phyloP scores from a whole-genome alignment of 495 filamentous ascomycete genomes.

The Astrothelium subdiscretum region DNA sequence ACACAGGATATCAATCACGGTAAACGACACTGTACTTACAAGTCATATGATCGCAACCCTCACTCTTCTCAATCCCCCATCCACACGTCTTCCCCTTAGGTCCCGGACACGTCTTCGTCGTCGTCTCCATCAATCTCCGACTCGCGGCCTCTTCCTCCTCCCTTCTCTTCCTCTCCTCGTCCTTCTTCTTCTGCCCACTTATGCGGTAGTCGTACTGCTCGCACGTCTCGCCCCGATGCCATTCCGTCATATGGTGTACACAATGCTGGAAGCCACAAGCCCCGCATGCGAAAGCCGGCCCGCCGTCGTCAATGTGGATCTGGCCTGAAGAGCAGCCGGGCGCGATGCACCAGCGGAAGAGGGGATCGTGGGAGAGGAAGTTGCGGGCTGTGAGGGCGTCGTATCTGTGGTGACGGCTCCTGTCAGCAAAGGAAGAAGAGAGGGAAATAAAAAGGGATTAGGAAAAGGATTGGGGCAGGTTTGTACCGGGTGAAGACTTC shows the following conservation, averaged over 20 bases:
- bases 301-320: slow-evolving; percentile 18
- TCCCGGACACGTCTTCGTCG: slow-evolving; percentile 22
- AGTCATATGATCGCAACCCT: slow-evolving; percentile 24
- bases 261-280: slow-evolving; percentile 31
- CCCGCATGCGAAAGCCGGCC: slow-evolving; percentile 15
- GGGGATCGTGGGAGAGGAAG: slow-evolving; percentile 22
- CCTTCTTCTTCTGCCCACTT: slow-evolving; percentile 13
- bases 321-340: slow-evolving; percentile 29
- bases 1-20: neutral
- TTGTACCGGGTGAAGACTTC: slow-evolving; percentile 8
- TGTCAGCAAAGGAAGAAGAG: neutral
- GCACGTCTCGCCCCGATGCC: slow-evolving; percentile 33
- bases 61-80: slow-evolving; percentile 25
- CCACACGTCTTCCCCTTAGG: slow-evolving; percentile 18
- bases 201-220: slow-evolving; percentile 25
- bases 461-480: neutral
- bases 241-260: slow-evolving; percentile 25
- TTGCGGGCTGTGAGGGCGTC: slow-evolving; percentile 16
- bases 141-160: slow-evolving; percentile 12
- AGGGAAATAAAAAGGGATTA: neutral
- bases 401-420: slow-evolving; percentile 7
- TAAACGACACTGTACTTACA: slow-evolving; percentile 16
- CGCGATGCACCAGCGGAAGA: slow-evolving; percentile 31
- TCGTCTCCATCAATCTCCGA: slow-evolving; percentile 6
- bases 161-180: slow-evolving; percentile 14